Conservation (phyloP, 2,329 filamentous ascomycete species). For the Lecanicillium sp. region DNA sequence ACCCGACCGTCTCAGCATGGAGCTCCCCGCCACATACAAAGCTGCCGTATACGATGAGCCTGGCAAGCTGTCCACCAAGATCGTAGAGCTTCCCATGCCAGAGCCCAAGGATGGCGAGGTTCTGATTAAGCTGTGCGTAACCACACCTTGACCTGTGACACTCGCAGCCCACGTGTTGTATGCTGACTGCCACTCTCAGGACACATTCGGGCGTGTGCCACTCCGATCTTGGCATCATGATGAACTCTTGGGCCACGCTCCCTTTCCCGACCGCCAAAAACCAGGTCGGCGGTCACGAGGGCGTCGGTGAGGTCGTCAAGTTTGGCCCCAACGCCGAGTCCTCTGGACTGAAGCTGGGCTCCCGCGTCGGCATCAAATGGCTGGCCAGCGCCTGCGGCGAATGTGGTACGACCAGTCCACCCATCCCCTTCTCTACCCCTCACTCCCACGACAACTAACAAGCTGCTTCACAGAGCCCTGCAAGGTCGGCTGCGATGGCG, state of each 20-base stretch:
- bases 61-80: constrained; percentile 21
- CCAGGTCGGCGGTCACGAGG: constrained; percentile 59
- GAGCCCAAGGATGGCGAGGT: constrained; percentile 21
- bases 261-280: constrained; percentile 10
- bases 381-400: constrained; percentile 50
- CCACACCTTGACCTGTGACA: neutral
- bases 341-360: constrained; percentile 55
- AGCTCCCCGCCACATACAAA: constrained; percentile 12
- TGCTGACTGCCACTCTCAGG: constrained; percentile 10
- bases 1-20: neutral
- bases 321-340: constrained; percentile 54
- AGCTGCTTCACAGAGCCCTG: constrained; percentile 5
- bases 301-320: constrained; percentile 59
- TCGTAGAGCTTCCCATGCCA: constrained; percentile 22
- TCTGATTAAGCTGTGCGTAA: constrained; percentile 20
- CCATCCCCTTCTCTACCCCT: neutral
- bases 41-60: constrained; percentile 22
- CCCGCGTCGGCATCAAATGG: constrained; percentile 68
- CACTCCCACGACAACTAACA: neutral
- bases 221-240: constrained; percentile 19
- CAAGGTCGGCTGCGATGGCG: constrained; percentile 16
- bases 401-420: constrained; percentile 25
- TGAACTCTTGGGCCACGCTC: constrained; percentile 10
- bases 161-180: neutral
- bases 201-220: constrained; percentile 24